Evolutionary conservation across 306 rosid species (phyloP), one percentile per base, ranked within the genome.

Genomic region (Gynostemma pentaphyllum): DNA sequence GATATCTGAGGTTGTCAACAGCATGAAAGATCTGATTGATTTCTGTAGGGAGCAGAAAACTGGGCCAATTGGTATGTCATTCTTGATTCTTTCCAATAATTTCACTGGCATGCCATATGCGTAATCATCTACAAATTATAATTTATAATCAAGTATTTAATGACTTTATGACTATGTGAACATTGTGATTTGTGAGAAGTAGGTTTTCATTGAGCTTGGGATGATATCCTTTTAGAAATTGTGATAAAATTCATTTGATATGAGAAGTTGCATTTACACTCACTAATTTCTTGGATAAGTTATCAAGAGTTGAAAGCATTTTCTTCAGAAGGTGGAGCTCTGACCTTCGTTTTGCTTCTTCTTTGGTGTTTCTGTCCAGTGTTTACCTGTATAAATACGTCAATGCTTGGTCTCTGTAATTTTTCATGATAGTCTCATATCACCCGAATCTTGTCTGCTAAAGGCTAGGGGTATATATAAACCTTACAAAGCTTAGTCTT

Each of bases 51-150:
- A 45, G 59, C 74, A 67, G 34, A 63, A 44, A 28, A 23, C 39
- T 3, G 71, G 81, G 27, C 81, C 85, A 45, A 69, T 76, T 60
- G 81, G 85, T 80, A 76, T 14, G 42, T 15, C 48, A n/a, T n/a
- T n/a, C n/a, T n/a, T 66, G 32, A 15, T 21, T 48, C 62, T 51
- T 50, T 13, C n/a, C 22, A 15, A 42, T 29, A 34, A 5, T 57
- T 59, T 37, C 53, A 9, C 47, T 42, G 37, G 37, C 37, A 32
- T 42, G 7, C 16, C 11, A 42, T 42, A 4, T 10, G 47, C 11
- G n/a, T n/a, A n/a, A 15, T 4, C 11, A 4, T 62, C 23, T 39
- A 16, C 52, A 42, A 5, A 36, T 5, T 18, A 27, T 22, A 21
- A 26, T 59, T 37, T 19, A 37, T 59, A 32, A 37, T 16, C 34